Evolutionary conservation across 352 stramenopile genomes (phyloP).

Genomic region (Phytopythium vexans): DNA sequence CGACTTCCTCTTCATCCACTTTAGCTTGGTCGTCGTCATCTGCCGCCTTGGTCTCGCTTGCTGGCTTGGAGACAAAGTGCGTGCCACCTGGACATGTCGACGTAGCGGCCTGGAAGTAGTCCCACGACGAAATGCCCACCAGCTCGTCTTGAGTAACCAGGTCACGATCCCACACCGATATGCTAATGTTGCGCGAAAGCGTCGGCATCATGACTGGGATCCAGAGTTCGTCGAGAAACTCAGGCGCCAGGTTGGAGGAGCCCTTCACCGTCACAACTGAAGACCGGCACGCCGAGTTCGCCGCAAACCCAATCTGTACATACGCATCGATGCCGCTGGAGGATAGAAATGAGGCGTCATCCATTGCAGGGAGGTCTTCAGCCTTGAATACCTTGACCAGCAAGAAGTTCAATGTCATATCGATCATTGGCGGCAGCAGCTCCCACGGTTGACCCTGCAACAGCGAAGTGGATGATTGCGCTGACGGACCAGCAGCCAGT

Average conservation of each 20-base stretch:
- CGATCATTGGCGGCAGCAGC: slow-evolving; percentile 71
- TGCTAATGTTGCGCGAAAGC: slow-evolving; percentile 60
- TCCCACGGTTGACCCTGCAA: slow-evolving; percentile 39
- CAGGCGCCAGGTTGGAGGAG: slow-evolving; percentile 32
- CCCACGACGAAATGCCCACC: slow-evolving; percentile 59
- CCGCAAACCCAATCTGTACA: slow-evolving; percentile 67
- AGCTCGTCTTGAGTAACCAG: slow-evolving; percentile 63
- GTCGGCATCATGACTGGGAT: slow-evolving; percentile 78
- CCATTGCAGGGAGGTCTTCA: slow-evolving; percentile 83
- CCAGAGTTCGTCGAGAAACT: slow-evolving; percentile 85
- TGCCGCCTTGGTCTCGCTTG: neutral
- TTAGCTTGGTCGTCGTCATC: neutral
- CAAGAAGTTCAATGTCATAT: slow-evolving; percentile 75
- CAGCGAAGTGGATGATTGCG: neutral
- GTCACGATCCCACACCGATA: slow-evolving; percentile 85
- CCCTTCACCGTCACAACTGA: slow-evolving; percentile 67
- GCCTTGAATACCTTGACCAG: slow-evolving; percentile 74
- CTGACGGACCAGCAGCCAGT: slow-evolving; percentile 15
- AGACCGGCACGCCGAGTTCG: slow-evolving; percentile 38
- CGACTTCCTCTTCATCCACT: slow-evolving; percentile 14
- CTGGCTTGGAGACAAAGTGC: neutral
- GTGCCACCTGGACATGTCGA: slow-evolving; percentile 17
- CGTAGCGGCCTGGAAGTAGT: slow-evolving; percentile 63
- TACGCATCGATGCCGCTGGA: slow-evolving; percentile 82
- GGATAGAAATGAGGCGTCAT: slow-evolving; percentile 26